Conservation (phyloP, 2,329 filamentous ascomycete species). For the Verticillium zaregamsianum region DNA sequence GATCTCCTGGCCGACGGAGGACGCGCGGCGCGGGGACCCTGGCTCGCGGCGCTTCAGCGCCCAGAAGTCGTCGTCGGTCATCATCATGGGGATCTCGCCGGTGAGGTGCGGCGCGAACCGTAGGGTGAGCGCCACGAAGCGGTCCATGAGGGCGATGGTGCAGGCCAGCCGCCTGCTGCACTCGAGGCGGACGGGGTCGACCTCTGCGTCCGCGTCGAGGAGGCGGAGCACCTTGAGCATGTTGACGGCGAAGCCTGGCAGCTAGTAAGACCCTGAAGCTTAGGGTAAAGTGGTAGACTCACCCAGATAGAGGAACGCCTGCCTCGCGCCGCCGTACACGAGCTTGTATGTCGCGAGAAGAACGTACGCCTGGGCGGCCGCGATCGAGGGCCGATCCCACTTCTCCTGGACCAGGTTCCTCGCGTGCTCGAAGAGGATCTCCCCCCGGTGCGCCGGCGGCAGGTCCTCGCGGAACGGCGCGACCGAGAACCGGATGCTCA, state of each 20-base stretch:
- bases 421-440: neutral
- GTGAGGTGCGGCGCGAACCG: neutral
- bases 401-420: neutral
- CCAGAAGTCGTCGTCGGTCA: neutral
- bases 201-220: neutral
- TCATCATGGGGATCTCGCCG: neutral
- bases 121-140: neutral
- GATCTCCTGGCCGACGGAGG: neutral
- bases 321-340: neutral
- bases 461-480: neutral
- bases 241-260: neutral
- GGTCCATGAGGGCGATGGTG: neutral
- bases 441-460: neutral
- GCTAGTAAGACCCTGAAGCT: neutral
- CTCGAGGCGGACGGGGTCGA: neutral
- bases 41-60: neutral
- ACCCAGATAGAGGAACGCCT: conserved; percentile 1
- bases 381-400: neutral
- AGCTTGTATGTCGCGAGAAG: neutral
- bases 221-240: conserved; percentile 1
- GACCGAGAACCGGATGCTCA: conserved; percentile 1
- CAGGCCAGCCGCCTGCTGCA: neutral
- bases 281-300: neutral
- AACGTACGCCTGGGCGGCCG: neutral
- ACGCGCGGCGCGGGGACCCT: neutral